phyloP scores from a whole-genome alignment of 495 filamentous ascomycete species.

The Aspergillus kassunensis region DNA sequence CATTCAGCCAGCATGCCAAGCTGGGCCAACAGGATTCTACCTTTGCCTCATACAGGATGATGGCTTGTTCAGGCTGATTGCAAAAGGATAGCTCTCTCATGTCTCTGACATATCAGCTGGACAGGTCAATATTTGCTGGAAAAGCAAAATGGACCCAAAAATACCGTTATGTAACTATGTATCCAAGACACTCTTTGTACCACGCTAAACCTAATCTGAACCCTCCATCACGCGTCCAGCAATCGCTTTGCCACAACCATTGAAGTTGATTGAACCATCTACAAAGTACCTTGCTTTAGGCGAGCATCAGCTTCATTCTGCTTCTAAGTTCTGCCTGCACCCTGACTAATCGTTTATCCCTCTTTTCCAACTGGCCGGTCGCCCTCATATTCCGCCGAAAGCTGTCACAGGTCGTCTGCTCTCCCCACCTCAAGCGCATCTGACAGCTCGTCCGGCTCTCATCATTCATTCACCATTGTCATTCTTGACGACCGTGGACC shows the following conservation, averaged over 20 bases:
- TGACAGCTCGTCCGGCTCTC: neutral
- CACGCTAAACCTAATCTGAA: conserved; percentile 8
- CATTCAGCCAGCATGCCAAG: conserved; percentile 10
- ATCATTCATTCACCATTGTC: neutral
- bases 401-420: conserved; percentile 4
- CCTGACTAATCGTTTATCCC: conserved; percentile 5
- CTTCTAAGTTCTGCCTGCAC: neutral
- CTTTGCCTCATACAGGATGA: neutral
- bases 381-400: neutral
- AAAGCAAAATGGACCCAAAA: conserved; percentile 5
- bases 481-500: conserved; percentile 5
- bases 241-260: conserved; percentile 5
- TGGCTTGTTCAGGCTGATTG: neutral
- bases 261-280: neutral
- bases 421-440: conserved; percentile 10
- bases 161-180: neutral
- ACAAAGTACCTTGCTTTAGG: neutral
- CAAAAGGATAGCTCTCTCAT: too few species aligned
- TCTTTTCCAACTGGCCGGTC: neutral
- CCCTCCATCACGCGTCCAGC: conserved; percentile 15
- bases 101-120: conserved; percentile 18
- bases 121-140: conserved; percentile 13
- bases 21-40: neutral
- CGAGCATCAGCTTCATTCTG: neutral
- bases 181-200: neutral